Evolutionary conservation across 129 eudicot genomes (phyloP).

Genomic region (Logfia minima): DNA sequence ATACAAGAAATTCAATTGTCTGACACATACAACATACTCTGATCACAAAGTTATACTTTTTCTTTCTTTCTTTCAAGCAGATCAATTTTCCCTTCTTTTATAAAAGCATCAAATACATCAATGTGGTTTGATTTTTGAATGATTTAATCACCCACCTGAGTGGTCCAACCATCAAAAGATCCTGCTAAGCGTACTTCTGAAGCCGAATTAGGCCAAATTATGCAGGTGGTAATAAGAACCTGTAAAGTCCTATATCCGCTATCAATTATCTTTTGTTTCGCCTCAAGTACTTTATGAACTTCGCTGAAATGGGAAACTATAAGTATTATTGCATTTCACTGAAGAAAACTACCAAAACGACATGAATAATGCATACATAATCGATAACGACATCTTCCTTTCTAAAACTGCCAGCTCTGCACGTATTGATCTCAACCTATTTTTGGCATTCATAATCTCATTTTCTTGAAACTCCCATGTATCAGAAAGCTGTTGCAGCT

Average conservation of each 20-base stretch:
- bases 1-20: conserved; percentile 1
- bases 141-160: conserved; percentile 51
- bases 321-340: conserved; percentile 3
- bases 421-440: conserved; percentile 54
- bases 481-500: conserved; percentile 59
- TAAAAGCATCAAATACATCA: neutral
- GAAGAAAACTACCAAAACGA: neutral
- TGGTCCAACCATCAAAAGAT: conserved; percentile 88
- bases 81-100: neutral
- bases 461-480: conserved; percentile 71
- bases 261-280: conserved; percentile 60
- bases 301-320: conserved; percentile 40
- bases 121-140: neutral
- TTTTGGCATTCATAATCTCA: conserved; percentile 55
- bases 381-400: conserved; percentile 66
- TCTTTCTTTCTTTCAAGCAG: too few relatives aligned
- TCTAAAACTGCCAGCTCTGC: conserved; percentile 69
- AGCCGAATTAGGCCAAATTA: conserved; percentile 80
- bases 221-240: conserved; percentile 47
- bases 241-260: conserved; percentile 50
- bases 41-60: too few relatives aligned
- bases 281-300: conserved; percentile 51
- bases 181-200: conserved; percentile 77
- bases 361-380: conserved; percentile 40
- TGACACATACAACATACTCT: too few relatives aligned